Conservation (phyloP, 2,329 filamentous ascomycete genomes). For the Aspergillus pseudonomiae region DNA sequence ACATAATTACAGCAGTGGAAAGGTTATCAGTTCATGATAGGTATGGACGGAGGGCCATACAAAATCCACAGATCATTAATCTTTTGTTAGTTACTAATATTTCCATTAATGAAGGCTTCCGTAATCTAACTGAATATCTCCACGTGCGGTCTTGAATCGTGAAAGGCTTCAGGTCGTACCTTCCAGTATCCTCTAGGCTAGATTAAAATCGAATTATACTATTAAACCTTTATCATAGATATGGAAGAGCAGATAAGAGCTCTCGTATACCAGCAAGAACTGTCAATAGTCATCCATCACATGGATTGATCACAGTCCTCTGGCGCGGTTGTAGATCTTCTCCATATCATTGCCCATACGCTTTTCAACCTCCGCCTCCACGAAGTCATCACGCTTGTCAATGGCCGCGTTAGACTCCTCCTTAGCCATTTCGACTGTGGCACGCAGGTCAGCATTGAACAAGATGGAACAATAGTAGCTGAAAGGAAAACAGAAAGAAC, state of each 20-base stretch:
- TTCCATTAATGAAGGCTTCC: background rate
- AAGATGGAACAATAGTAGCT: background rate
- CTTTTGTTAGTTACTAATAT: slow-evolving; percentile 4
- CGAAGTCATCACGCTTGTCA: slow-evolving; percentile 32
- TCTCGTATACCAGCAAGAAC: background rate
- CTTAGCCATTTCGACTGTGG: slow-evolving; percentile 36
- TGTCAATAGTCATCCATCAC: background rate
- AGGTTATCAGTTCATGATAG: background rate
- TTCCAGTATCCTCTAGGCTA: too few relatives aligned
- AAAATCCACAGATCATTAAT: background rate
- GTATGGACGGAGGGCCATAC: background rate
- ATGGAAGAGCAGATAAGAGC: background rate
- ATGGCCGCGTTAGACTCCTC: slow-evolving; percentile 35
- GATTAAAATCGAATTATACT: background rate
- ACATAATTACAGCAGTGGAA: background rate
- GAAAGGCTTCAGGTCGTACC: background rate
- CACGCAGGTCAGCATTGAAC: background rate
- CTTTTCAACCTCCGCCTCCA: slow-evolving; percentile 28
- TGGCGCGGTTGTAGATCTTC: slow-evolving; percentile 24
- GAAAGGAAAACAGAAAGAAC: slow-evolving; percentile 25
- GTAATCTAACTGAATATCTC: slow-evolving; percentile 5
- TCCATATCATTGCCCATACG: slow-evolving; percentile 38
- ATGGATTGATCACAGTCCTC: background rate
- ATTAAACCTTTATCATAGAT: background rate
- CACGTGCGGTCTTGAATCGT: background rate